Percentiles rank a stretch among this genome's conserved stretches.
These are phyloP conservation scores for Emergomyces orientalis DNA, from an alignment of 2,329 filamentous ascomycete genomes.

Conservation along the genomic window DNA sequence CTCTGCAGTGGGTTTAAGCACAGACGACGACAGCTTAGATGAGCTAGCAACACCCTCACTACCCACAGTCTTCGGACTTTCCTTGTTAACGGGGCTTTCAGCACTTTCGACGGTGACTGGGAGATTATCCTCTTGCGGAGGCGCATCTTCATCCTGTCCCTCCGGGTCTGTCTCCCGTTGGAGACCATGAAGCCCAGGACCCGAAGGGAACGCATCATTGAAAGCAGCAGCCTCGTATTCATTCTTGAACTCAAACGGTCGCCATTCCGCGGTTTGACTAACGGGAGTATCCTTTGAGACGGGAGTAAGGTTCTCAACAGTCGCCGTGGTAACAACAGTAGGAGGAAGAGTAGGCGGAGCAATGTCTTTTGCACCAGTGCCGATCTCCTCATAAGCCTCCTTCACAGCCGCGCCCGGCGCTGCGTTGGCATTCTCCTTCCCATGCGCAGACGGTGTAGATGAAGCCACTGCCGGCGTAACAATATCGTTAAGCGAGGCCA, in stretches of 20 bases:
- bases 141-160: not conserved
- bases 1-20: constrained; percentile 40
- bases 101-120: not conserved
- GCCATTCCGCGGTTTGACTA: constrained; percentile 42
- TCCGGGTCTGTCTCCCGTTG: not conserved
- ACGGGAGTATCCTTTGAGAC: constrained; percentile 20
- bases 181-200: constrained; percentile 12
- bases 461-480: not conserved
- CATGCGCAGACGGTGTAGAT: not conserved
- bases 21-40: not conserved
- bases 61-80: not conserved
- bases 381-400: not conserved
- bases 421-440: not conserved
- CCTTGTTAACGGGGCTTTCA: constrained; percentile 1
- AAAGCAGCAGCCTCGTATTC: constrained; percentile 39
- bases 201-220: constrained; percentile 43
- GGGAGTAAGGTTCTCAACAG: not conserved
- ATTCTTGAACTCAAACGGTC: constrained; percentile 52
- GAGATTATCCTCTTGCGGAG: not conserved
- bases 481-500: not conserved
- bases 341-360: constrained; percentile 20
- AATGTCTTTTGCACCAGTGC: constrained; percentile 24
- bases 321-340: constrained; percentile 15
- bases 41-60: not conserved
- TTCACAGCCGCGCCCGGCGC: not conserved